phyloP scores from a whole-genome alignment of 345 rosid genomes.

The Murraya koenigii region DNA sequence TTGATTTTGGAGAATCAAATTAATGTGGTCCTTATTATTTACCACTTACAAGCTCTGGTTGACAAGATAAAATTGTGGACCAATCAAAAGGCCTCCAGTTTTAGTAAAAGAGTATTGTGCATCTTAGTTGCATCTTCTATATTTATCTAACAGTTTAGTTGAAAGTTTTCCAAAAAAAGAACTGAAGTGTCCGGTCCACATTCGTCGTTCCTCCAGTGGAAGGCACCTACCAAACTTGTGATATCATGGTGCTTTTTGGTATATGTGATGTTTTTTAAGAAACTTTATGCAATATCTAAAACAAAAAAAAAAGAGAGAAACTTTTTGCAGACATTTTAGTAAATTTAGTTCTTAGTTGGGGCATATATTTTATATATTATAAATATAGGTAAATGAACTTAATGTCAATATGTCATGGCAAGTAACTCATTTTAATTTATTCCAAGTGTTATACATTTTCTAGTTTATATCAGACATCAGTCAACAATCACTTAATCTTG shows the following conservation, averaged over 20 bases:
- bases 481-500: not conserved
- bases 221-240: slow-evolving; percentile 1
- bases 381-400: not conserved
- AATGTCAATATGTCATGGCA: not conserved
- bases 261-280: not conserved
- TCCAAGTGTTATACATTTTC: not conserved
- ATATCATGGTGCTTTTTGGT: not conserved
- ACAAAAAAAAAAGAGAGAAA: too few species aligned
- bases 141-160: not conserved
- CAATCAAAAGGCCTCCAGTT: not conserved
- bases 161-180: not conserved
- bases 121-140: not conserved
- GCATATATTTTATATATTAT: not conserved
- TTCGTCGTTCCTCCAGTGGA: not conserved
- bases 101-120: not conserved
- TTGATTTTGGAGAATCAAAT: not conserved
- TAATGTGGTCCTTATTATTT: not conserved
- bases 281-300: too few species aligned
- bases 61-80: not conserved
- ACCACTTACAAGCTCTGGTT: not conserved
- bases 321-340: not conserved
- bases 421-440: not conserved
- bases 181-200: not conserved
- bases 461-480: not conserved
- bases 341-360: not conserved